phyloP scores from a whole-genome alignment of 1,139 yeast species.

The Blastobotrys serpentis region DNA sequence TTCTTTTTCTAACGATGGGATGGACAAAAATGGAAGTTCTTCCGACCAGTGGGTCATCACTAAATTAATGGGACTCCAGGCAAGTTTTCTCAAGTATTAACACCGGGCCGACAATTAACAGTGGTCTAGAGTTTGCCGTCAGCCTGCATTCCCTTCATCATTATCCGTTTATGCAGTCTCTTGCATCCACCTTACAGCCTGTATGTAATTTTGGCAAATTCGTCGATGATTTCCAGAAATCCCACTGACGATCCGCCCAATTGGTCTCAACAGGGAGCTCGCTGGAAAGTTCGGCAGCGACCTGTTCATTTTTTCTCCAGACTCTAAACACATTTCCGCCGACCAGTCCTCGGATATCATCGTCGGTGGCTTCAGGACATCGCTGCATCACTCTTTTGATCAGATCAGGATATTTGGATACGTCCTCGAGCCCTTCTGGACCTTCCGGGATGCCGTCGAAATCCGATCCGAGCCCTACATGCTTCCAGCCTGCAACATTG shows the following conservation, averaged over 20 bases:
- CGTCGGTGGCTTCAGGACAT: slow-evolving; percentile 10
- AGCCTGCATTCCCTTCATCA: too few species aligned
- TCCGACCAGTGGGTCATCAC: slow-evolving; percentile 2
- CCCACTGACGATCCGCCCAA: slow-evolving; percentile 48
- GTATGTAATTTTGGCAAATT: slow-evolving; percentile 10
- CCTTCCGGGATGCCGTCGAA: slow-evolving; percentile 53
- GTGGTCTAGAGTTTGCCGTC: slow-evolving; percentile 1
- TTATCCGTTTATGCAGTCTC: slow-evolving; percentile 3
- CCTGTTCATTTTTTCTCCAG: slow-evolving; percentile 47
- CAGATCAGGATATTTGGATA: slow-evolving; percentile 53
- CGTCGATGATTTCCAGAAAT: slow-evolving; percentile 30
- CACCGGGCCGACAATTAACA: slow-evolving; percentile 7
- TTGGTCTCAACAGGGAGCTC: slow-evolving; percentile 42
- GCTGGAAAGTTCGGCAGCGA: slow-evolving; percentile 34
- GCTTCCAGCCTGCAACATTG: slow-evolving; percentile 52
- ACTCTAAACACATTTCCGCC: slow-evolving; percentile 48
- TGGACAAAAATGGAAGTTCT: neutral
- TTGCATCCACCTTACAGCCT: neutral
- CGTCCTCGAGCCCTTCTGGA: slow-evolving; percentile 53
- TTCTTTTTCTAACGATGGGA: too few species aligned
- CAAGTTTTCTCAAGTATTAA: neutral
- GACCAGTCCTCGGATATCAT: slow-evolving; percentile 14
- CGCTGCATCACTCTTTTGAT: slow-evolving; percentile 43
- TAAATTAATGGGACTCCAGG: too few species aligned
- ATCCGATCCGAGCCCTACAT: slow-evolving; percentile 56